phyloP scores from a whole-genome alignment of 345 rosid genomes.

The Camelina sativa region DNA sequence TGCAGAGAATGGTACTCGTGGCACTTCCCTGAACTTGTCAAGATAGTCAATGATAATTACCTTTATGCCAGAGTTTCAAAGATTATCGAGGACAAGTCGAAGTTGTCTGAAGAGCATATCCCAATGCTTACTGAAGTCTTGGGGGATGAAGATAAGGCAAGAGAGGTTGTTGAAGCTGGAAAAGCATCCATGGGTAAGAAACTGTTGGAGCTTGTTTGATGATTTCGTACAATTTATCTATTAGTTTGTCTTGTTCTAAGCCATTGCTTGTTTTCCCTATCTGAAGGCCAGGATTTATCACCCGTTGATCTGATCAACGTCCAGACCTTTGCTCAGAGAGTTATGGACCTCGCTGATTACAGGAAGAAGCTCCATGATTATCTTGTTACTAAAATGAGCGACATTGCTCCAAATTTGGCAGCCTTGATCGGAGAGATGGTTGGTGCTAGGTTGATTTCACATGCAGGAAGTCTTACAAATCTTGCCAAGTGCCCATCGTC shows the following conservation, averaged over 20 bases:
- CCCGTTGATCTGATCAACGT: constrained; percentile 86
- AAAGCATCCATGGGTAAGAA: constrained; percentile 93
- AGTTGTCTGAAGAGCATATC: constrained; percentile 63
- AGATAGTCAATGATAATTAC: constrained; percentile 94
- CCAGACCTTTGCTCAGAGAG: constrained; percentile 80
- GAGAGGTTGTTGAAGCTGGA: constrained; percentile 88
- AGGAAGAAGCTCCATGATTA: constrained; percentile 88
- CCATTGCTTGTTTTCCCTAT: constrained; percentile 9
- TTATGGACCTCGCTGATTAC: constrained; percentile 84
- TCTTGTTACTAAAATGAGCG: constrained; percentile 84
- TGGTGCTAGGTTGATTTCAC: constrained; percentile 93
- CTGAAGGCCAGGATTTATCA: constrained; percentile 85
- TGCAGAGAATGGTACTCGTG: constrained; percentile 98
- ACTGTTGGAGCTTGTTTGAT: background rate
- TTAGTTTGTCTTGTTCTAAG: background rate
- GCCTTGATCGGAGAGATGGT: constrained; percentile 93
- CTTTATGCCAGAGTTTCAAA: constrained; percentile 76
- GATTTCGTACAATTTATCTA: background rate
- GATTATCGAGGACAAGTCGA: constrained; percentile 74
- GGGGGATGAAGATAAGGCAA: constrained; percentile 97
- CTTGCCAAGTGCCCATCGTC: constrained; percentile 99
- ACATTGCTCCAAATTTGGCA: constrained; percentile 93
- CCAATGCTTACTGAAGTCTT: constrained; percentile 67
- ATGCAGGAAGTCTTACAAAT: constrained; percentile 97
- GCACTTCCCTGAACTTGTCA: constrained; percentile 95